phyloP scores from a whole-genome alignment of 805 yeast genomes.

The Candida tammaniensis region DNA sequence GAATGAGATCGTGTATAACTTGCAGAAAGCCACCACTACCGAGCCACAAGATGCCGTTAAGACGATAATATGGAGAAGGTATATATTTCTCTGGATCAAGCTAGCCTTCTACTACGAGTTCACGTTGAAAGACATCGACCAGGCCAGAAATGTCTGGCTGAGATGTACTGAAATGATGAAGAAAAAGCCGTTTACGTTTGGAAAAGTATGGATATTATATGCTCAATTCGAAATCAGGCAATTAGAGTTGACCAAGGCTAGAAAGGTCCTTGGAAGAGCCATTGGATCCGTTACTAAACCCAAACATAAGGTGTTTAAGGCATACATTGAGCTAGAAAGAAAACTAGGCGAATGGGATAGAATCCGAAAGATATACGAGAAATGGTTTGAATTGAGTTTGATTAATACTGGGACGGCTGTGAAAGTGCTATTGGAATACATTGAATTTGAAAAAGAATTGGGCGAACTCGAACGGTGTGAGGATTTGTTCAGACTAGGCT shows the following conservation, averaged over 20 bases:
- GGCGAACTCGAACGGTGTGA: conserved; percentile 71
- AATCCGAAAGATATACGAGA: conserved; percentile 69
- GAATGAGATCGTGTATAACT: conserved; percentile 23
- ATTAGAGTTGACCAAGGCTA: conserved; percentile 44
- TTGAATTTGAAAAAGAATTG: conserved; percentile 62
- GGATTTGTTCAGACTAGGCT: conserved; percentile 58
- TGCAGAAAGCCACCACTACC: conserved; percentile 42
- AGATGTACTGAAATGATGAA: conserved; percentile 51
- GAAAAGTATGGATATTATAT: conserved; percentile 68
- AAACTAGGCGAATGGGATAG: conserved; percentile 76
- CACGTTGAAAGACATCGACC: conserved; percentile 34
- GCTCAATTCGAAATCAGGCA: conserved; percentile 75
- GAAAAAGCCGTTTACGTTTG: conserved; percentile 60
- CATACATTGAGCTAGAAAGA: conserved; percentile 68
- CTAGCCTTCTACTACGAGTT: conserved; percentile 64
- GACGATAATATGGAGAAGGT: conserved; percentile 59
- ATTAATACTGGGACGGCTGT: conserved; percentile 39
- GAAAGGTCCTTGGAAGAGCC: conserved; percentile 69
- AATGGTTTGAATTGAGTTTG: conserved; percentile 46
- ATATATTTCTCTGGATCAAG: conserved; percentile 67
- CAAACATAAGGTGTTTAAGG: conserved; percentile 53
- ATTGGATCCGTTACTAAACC: conserved; percentile 49
- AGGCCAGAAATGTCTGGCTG: conserved; percentile 52
- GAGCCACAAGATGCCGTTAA: conserved; percentile 36
- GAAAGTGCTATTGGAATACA: conserved; percentile 46